Conservation (phyloP, 306 rosid genomes). For the Echinosophora koreensis region DNA sequence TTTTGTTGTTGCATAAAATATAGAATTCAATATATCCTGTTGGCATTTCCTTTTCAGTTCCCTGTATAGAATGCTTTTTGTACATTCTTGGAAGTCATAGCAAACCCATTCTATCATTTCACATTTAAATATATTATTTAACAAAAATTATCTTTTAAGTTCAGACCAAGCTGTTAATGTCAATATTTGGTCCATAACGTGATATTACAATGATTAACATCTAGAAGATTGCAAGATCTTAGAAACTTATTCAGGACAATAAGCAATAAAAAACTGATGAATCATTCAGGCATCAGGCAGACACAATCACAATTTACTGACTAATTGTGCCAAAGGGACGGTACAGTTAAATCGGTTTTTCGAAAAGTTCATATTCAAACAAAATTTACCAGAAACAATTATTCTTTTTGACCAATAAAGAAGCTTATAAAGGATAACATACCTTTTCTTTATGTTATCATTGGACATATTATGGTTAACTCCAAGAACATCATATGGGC, state of each 20-base stretch:
- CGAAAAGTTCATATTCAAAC: conserved; percentile 25
- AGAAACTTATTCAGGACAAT: conserved; percentile 5
- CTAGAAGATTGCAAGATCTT: conserved; percentile 28
- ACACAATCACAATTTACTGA: neutral
- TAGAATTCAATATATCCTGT: conserved; percentile 12
- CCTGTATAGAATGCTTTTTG: conserved; percentile 34
- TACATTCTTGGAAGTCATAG: conserved; percentile 9
- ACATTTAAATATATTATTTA: conserved; percentile 13
- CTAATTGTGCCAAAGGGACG: neutral
- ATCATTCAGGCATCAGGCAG: conserved; percentile 28
- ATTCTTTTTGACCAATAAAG: neutral
- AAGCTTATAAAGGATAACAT: conserved; percentile 33
- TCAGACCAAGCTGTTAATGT: conserved; percentile 19
- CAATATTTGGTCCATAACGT: conserved; percentile 20
- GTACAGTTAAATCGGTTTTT: conserved; percentile 5
- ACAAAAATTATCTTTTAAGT: conserved; percentile 12
- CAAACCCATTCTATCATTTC: neutral
- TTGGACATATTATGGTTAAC: conserved; percentile 77
- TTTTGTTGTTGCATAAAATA: conserved; percentile 4
- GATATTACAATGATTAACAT: conserved; percentile 19
- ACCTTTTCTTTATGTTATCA: conserved; percentile 89
- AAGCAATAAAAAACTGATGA: conserved; percentile 34
- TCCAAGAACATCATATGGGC: conserved; percentile 86
- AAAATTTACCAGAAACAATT: conserved; percentile 23
- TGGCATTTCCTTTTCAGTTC: conserved; percentile 16